These are phyloP conservation scores for Didymella pomorum DNA, from an alignment of 2,329 filamentous ascomycete species.

Conservation along the genomic window DNA sequence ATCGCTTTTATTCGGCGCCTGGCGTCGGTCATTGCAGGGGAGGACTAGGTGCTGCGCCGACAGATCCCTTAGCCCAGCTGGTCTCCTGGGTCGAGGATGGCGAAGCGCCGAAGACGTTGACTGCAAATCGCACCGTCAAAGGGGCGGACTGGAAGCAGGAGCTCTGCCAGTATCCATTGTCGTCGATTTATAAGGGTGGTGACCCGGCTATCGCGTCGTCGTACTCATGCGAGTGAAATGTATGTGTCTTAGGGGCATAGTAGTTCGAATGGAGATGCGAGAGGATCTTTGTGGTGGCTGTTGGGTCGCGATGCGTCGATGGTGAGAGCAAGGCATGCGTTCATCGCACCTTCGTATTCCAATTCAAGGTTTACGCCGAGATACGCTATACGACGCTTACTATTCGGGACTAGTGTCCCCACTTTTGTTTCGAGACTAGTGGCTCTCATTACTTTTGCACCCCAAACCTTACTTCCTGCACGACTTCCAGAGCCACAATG, in stretches of 20 bases:
- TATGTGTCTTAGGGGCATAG: conserved; percentile 29
- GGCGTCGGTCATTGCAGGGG: conserved; percentile 31
- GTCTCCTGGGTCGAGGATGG: conserved; percentile 38
- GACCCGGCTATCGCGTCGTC: conserved; percentile 16
- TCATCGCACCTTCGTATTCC: neutral
- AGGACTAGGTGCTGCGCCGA: conserved; percentile 25
- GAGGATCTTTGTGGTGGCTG: no score
- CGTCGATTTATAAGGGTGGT: conserved; percentile 21
- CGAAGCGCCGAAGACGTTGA: conserved; percentile 22
- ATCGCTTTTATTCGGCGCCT: conserved; percentile 31
- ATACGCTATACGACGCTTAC: neutral
- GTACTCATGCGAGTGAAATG: conserved; percentile 44
- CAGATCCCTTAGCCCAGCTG: conserved; percentile 44
- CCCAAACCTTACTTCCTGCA: neutral
- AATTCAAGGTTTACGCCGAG: neutral
- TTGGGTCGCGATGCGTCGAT: neutral
- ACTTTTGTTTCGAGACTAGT: neutral
- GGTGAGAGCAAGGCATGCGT: neutral
- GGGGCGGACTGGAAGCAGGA: conserved; percentile 11
- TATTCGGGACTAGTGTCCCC: neutral
- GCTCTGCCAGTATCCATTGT: conserved; percentile 26
- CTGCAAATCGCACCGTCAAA: conserved; percentile 20
- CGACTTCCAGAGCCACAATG: neutral
- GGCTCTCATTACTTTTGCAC: no score
- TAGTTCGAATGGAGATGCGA: neutral